phyloP scores from a whole-genome alignment of 371 early-diverging fungal genomes.

The Furculomyces boomerangus region DNA sequence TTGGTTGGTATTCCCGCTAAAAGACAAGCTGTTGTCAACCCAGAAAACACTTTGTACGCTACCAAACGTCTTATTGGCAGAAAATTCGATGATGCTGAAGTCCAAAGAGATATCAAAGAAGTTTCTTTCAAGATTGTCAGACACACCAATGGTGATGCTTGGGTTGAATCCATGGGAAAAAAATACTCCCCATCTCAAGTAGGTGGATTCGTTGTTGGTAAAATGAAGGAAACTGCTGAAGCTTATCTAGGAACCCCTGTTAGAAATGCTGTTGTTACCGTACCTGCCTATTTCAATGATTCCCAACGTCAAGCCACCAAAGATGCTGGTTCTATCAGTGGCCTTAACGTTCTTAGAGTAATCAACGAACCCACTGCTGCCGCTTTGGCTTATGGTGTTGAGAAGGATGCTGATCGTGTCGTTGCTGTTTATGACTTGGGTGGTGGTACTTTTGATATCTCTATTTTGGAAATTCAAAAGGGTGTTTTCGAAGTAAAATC shows the following conservation, averaged over 20 bases:
- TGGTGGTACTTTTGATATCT: slow-evolving; percentile 99
- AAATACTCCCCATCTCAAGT: slow-evolving; percentile 92
- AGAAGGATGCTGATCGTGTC: slow-evolving; percentile 77
- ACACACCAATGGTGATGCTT: slow-evolving; percentile 93
- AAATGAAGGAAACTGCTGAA: slow-evolving; percentile 94
- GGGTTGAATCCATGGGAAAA: slow-evolving; percentile 84
- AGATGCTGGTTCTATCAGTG: slow-evolving; percentile 93
- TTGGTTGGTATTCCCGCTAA: slow-evolving; percentile 94
- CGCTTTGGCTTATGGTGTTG: slow-evolving; percentile 95
- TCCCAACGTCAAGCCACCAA: slow-evolving; percentile 98
- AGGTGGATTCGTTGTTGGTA: slow-evolving; percentile 79
- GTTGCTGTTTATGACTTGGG: slow-evolving; percentile 99
- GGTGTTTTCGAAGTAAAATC: slow-evolving; percentile 98
- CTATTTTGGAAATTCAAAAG: slow-evolving; percentile 91
- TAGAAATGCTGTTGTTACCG: slow-evolving; percentile 81
- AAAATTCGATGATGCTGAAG: slow-evolving; percentile 68
- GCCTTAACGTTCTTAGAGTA: slow-evolving; percentile 90
- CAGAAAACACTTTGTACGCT: slow-evolving; percentile 86
- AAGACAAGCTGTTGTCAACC: slow-evolving; percentile 89
- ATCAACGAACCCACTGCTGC: slow-evolving; percentile 99
- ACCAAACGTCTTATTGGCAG: slow-evolving; percentile 95
- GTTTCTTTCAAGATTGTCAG: slow-evolving; percentile 82
- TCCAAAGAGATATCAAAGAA: slow-evolving; percentile 64
- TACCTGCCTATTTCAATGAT: slow-evolving; percentile 82
- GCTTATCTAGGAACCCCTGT: slow-evolving; percentile 68